Evolutionary conservation across 805 yeast species (phyloP), one percentile per base, ranked within the genome.

Genomic region (Saccharomycopsis vini): DNA sequence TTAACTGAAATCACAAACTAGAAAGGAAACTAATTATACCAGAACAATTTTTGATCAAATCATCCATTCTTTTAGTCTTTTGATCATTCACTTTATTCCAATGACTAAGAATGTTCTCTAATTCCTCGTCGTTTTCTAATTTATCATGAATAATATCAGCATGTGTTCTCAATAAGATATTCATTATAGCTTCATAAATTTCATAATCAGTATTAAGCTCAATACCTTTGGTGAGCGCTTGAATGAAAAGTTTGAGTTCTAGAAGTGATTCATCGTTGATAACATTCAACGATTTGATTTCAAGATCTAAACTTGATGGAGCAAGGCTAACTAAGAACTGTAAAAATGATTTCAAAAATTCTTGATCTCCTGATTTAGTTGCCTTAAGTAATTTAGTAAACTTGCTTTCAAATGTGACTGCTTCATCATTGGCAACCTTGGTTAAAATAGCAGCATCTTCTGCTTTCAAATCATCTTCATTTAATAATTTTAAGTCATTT

Each of bases 221-320:
- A 37, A 84, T 58, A 1, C 90, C 94, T 37, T 60, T 62, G 3
- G 73, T 66, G 51, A 92, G 57, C 0, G 95, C 89, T n/a, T 67
- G 62, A 12, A 88, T 66, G 52, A 90, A 87, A 49, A 66, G 60
- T 0, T 71, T 57, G 53, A 88, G 59, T 63, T 90, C 97, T 9
- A 56, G 53, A 54, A 40, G 7, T 9, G 62, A 57, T 43, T 75
- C 73, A 13, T 95, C 94, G 18, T 80, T 77, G 40, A 70, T 64
- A 2, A 81, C 59, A 52, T 77, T 73, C 50, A 92, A 61, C 2
- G 96, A 81, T 55, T 94, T 77, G 46, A 92, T 77, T 61, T 92
- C 99, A 46, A 92, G 61, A 59, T 92, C 97, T 21, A 87, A 71
- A 2, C 73, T 62, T 1, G 95, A 70, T 3, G 97, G 95, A 0